phyloP scores from a whole-genome alignment of 345 rosid species.

The Lagerstroemia speciosa region DNA sequence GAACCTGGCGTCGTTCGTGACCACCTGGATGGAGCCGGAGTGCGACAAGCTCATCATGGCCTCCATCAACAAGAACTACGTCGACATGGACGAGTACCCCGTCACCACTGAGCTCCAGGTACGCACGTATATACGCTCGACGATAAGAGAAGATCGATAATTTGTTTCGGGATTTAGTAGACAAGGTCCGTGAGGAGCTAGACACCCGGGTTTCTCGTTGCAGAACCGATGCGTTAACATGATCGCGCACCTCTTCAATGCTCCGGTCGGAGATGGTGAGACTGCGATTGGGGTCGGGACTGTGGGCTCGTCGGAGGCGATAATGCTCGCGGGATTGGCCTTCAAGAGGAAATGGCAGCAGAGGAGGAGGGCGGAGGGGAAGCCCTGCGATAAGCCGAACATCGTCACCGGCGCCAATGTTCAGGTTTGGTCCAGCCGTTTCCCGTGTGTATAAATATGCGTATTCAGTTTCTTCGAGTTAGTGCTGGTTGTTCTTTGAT shows the following conservation, averaged over 20 bases:
- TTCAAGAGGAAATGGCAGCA: slow-evolving; percentile 48
- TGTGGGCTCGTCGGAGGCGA: slow-evolving; percentile 45
- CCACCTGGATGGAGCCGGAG: slow-evolving; percentile 53
- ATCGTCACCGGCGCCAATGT: slow-evolving; percentile 45
- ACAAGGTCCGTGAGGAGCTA: too few species aligned
- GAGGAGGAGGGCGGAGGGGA: slow-evolving; percentile 28
- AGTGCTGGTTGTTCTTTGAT: too few species aligned
- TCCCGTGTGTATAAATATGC: not conserved
- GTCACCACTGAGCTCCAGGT: slow-evolving; percentile 50
- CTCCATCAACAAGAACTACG: slow-evolving; percentile 26
- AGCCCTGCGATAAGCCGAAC: slow-evolving; percentile 36
- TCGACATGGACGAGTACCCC: slow-evolving; percentile 40
- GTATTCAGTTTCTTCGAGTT: not conserved
- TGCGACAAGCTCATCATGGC: slow-evolving; percentile 46
- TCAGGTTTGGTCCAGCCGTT: slow-evolving; percentile 20
- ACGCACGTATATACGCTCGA: too few species aligned
- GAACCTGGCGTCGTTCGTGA: slow-evolving; percentile 43
- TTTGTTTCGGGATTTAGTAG: too few species aligned
- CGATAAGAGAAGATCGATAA: too few species aligned
- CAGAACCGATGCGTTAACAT: slow-evolving; percentile 51
- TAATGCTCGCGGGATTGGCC: slow-evolving; percentile 45
- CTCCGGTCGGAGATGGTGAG: slow-evolving; percentile 35
- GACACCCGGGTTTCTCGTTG: too few species aligned
- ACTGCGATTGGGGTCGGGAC: slow-evolving; percentile 41
- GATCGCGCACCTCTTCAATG: slow-evolving; percentile 44